Percentiles rank a stretch among this genome's conserved stretches.
Evolutionary conservation across 495 filamentous ascomycete species (phyloP).

Genomic region (Penicillium macrosclerotiorum): DNA sequence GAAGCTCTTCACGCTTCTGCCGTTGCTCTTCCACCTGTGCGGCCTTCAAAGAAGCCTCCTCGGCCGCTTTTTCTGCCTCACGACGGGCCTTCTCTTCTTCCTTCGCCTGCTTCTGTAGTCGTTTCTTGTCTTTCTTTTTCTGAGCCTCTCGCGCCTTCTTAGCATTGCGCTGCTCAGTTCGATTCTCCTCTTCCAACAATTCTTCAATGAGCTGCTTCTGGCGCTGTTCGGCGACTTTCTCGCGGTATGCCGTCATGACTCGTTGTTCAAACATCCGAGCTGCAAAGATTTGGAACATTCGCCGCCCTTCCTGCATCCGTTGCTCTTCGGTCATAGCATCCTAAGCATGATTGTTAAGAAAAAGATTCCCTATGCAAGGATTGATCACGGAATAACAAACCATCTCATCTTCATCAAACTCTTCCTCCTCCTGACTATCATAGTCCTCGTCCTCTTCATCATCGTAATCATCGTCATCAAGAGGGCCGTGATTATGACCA

Average conservation of each 20-base stretch:
- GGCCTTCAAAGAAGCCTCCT: slow-evolving; percentile 74
- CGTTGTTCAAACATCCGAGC: slow-evolving; percentile 99
- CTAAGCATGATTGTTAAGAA: slow-evolving; percentile 50
- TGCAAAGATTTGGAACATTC: slow-evolving; percentile 99
- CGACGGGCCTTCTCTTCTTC: slow-evolving; percentile 85
- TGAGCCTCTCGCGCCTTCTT: slow-evolving; percentile 93
- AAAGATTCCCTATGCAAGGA: slow-evolving; percentile 1
- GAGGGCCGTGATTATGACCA: slow-evolving; percentile 61
- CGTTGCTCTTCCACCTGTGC: slow-evolving; percentile 79
- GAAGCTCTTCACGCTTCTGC: slow-evolving; percentile 79
- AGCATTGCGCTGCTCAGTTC: slow-evolving; percentile 73
- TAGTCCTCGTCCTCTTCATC: slow-evolving; percentile 86
- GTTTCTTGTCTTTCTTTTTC: slow-evolving; percentile 88
- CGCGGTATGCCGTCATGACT: slow-evolving; percentile 93
- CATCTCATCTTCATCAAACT: slow-evolving; percentile 86
- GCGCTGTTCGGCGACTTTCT: slow-evolving; percentile 91
- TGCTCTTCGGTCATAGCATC: slow-evolving; percentile 97
- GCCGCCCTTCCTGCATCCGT: slow-evolving; percentile 95
- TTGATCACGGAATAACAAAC: slow-evolving; percentile 32
- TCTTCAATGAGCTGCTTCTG: slow-evolving; percentile 91
- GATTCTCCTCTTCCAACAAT: slow-evolving; percentile 75
- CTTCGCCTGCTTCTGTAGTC: slow-evolving; percentile 76
- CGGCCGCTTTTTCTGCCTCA: slow-evolving; percentile 88
- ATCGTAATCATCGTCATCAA: slow-evolving; percentile 73
- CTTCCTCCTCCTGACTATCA: slow-evolving; percentile 81